Base-by-base conservation (phyloP, 225 moss, liverwort and hornwort genomes). In the Polytrichum formosum region DNA sequence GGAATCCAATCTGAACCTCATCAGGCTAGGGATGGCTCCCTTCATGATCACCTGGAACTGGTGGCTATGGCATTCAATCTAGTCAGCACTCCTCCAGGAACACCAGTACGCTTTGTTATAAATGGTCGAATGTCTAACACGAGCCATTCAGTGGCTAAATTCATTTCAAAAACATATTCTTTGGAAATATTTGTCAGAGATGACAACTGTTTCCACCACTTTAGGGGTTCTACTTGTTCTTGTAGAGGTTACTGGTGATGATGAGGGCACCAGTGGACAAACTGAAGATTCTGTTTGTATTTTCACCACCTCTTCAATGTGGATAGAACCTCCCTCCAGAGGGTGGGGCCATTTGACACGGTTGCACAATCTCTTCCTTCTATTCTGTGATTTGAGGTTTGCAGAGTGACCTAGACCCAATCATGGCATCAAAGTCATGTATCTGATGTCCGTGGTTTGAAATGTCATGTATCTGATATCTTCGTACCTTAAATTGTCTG, bases 211-310 rank as follows among this genome's bases (percentile, higher is more conserved):
- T 80, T 70, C 66, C 90, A 90, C 67, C 75, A 84, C 71, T 82
- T 90, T 75, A 68, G 62, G 53, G 71, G 80, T 60, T 79, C 71
- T 25, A 4, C 35, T 19, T 90, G 90, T 76, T 84, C 84, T 2
- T 84, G 90, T 59, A 78, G 80, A 55, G 78, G 78, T 76, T 86
- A 86, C 69, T 86, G 86, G 86, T 86, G 72, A 85, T 67, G 64
- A 33, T 58, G 46, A 46, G 46, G 10, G 46, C 46, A 46, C 46
- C 46, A 13, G 16, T 46, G 13, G 46, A 46, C 46, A 46, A 46
- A 2, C 13, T 13, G 3, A 13, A 46, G 46, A 46, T 4, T 46
- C 46, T 16, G 46, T 46, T 3, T 46, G 46, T 4, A 16, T 46
- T 46, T 13, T 46, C 16, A 46, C 13, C 46, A 46, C 4, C 35